Evolutionary conservation across 371 early-diverging fungal genomes (phyloP).

Genomic region (Apophysomyces elegans): DNA sequence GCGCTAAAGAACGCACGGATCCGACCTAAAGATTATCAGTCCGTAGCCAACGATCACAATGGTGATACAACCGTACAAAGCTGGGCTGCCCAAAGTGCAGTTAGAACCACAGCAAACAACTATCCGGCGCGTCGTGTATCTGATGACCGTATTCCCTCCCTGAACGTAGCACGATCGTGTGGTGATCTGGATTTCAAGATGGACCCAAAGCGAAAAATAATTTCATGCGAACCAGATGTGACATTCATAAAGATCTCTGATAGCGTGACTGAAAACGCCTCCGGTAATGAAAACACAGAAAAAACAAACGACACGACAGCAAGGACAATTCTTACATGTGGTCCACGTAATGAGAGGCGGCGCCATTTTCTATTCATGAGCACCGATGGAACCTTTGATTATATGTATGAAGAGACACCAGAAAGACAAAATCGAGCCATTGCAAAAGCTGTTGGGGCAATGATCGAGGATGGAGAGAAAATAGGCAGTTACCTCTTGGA

Average conservation of each 20-base stretch:
- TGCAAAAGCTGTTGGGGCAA: constrained; percentile 50
- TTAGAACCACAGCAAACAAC: neutral
- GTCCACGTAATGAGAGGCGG: constrained; percentile 37
- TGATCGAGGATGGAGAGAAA: constrained; percentile 59
- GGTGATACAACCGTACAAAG: constrained; percentile 8
- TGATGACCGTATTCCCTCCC: constrained; percentile 54
- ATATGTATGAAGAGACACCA: constrained; percentile 57
- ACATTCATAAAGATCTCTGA: constrained; percentile 57
- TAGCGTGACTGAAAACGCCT: constrained; percentile 13
- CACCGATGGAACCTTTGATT: constrained; percentile 57
- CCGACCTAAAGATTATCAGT: constrained; percentile 43
- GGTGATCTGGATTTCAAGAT: constrained; percentile 71
- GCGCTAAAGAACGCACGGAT: constrained; percentile 67
- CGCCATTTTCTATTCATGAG: constrained; percentile 56
- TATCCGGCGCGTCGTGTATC: constrained; percentile 9
- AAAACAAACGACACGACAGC: neutral
- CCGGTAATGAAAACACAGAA: constrained; percentile 2
- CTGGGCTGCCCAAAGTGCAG: constrained; percentile 40
- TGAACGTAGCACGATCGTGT: constrained; percentile 67
- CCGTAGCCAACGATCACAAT: neutral
- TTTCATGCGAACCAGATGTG: constrained; percentile 66
- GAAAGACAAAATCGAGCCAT: constrained; percentile 55
- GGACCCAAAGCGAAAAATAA: constrained; percentile 55
- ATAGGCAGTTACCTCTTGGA: constrained; percentile 43
- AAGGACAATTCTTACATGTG: constrained; percentile 31